Conservation (phyloP, 768 basidiomycete genomes). For the Paxillus rubicundulus region DNA sequence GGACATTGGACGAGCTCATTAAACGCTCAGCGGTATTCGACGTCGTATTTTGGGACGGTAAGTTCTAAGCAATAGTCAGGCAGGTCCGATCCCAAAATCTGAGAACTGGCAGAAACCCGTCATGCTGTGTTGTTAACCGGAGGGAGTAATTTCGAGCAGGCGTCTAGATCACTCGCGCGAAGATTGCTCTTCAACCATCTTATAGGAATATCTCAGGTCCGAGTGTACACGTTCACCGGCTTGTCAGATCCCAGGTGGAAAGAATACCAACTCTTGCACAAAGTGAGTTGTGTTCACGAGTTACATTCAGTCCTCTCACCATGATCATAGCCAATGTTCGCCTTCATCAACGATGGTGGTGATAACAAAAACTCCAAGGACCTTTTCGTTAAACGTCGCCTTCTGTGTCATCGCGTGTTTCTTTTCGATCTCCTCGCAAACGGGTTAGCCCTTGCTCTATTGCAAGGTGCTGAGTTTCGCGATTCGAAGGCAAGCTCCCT, state of each 20-base stretch:
- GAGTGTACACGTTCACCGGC: slow-evolving; percentile 45
- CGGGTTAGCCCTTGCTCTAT: slow-evolving; percentile 48
- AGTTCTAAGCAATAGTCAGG: not conserved
- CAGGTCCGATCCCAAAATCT: not conserved
- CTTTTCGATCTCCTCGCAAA: slow-evolving; percentile 47
- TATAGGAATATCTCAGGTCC: slow-evolving; percentile 34
- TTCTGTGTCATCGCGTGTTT: slow-evolving; percentile 49
- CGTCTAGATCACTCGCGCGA: slow-evolving; percentile 54
- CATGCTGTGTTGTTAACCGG: slow-evolving; percentile 44
- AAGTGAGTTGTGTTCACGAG: slow-evolving; percentile 30
- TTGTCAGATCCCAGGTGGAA: slow-evolving; percentile 50
- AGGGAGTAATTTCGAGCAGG: slow-evolving; percentile 30
- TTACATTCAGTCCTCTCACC: slow-evolving; percentile 8
- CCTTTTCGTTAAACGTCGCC: slow-evolving; percentile 21
- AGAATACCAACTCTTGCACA: slow-evolving; percentile 39
- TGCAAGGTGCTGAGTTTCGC: slow-evolving; percentile 55
- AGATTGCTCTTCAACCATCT: slow-evolving; percentile 52
- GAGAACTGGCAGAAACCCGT: slow-evolving; percentile 37
- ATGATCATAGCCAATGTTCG: slow-evolving; percentile 59
- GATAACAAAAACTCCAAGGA: slow-evolving; percentile 10
- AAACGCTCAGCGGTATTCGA: slow-evolving; percentile 56
- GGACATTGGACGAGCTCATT: slow-evolving; percentile 46
- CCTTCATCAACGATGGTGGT: slow-evolving; percentile 56
- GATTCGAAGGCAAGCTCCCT: slow-evolving; percentile 53
- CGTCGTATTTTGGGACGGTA: slow-evolving; percentile 62